Evolutionary conservation across 1,284 basidiomycete species (phyloP), one percentile per base, ranked within the genome.

Genomic region (Polyporus tsugae): DNA sequence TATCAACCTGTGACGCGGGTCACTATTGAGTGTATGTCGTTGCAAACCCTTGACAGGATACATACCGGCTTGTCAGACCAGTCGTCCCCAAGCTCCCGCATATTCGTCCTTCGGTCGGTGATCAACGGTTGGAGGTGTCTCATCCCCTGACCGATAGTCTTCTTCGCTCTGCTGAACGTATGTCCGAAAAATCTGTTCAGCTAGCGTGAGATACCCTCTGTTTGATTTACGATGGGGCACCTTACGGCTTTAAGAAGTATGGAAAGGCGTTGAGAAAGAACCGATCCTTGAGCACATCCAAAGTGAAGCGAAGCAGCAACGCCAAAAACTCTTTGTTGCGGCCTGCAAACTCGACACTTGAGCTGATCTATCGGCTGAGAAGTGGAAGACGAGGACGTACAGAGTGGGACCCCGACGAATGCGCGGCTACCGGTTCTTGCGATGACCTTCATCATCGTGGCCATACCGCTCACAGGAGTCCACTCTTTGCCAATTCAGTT

Each of bases 111-210:
- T 19, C 55, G 69, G 76, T 19, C 63, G 79, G 79, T 75, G 75
- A 60, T 76, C 74, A 19, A 80, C 63, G 44, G 75, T 69, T 7
- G 53, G 38, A 15, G 78, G 80, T 55, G 78, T 70, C 9, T 81
- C 64, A 38, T 67, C 73, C 29, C 72, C 69, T 9, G n/a, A 15
- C 19, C 17, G 39, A 22, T 42, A n/a, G 35, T 63, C 62, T 15
- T 49, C 42, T n/a, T 35, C 1, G 55, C 33, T 38, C 19, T 36
- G 11, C 55, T 58, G 6, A 38, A n/a, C 33, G 7, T 5, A 36
- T 10, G 35, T 10, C 33, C 35, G 3, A 38, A 5, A 38, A 19
- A 33, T 19, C 55, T 58, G 35, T n/a, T 5, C 25, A 19, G 4
- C 9, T 7, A 17, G 10, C 10, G 55, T 58, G 3, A 58, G 55